These are phyloP conservation scores for Fusarium secorum DNA, from an alignment of 2,329 filamentous ascomycete species.

Conservation along the genomic window DNA sequence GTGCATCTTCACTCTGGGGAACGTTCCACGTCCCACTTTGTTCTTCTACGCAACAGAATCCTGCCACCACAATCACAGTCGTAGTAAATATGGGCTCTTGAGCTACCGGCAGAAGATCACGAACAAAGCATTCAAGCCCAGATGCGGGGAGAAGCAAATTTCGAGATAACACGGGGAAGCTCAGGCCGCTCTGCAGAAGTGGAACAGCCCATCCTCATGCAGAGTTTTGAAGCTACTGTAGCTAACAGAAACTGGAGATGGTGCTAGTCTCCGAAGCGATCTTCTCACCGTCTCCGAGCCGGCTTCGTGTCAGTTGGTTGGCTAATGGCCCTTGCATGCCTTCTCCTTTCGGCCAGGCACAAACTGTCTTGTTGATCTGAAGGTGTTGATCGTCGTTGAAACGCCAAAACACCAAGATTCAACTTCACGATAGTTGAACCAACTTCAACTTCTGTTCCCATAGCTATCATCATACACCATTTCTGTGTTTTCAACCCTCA, in stretches of 20 bases:
- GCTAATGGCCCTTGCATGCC: slow-evolving; percentile 25
- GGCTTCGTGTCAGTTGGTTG: slow-evolving; percentile 34
- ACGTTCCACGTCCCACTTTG: slow-evolving; percentile 18
- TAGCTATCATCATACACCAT: neutral
- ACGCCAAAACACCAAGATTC: slow-evolving; percentile 16
- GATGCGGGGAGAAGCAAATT: slow-evolving; percentile 28
- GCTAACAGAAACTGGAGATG: slow-evolving; percentile 20
- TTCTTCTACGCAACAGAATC: neutral
- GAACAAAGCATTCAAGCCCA: slow-evolving; percentile 17
- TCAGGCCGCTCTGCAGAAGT: slow-evolving; percentile 15
- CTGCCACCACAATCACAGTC: neutral
- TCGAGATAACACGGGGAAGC: slow-evolving; percentile 27
- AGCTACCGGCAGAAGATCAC: slow-evolving; percentile 11
- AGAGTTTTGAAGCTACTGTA: slow-evolving; percentile 21
- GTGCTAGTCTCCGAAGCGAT: slow-evolving; percentile 21
- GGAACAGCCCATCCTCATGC: slow-evolving; percentile 36
- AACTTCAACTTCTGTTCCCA: neutral
- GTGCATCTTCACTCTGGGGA: slow-evolving; percentile 17
- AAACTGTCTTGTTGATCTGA: neutral
- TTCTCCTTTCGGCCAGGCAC: slow-evolving; percentile 30
- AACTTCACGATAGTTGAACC: slow-evolving; percentile 17
- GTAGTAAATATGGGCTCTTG: slow-evolving; percentile 4
- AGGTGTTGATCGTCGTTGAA: slow-evolving; percentile 10
- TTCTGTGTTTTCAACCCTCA: neutral
- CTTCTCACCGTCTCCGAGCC: slow-evolving; percentile 19